phyloP scores from a whole-genome alignment of 768 basidiomycete genomes.

The Arthromyces matolae region DNA sequence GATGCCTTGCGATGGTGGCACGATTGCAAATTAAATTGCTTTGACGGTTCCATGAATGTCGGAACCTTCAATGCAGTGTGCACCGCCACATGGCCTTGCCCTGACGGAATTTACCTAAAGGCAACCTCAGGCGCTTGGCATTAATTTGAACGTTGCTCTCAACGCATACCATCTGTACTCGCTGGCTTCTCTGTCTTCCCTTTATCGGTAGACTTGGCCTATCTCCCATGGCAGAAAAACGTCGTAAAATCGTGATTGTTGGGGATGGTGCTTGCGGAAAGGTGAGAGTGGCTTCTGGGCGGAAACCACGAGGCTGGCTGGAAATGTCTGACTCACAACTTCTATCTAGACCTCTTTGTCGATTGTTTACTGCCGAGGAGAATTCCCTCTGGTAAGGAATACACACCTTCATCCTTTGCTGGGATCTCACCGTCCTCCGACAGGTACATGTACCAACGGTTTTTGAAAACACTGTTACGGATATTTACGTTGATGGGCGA shows the following conservation, averaged over 20 bases:
- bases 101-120: neutral
- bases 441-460: conserved; percentile 99
- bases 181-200: too few relatives aligned
- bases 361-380: conserved; percentile 8
- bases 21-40: too few relatives aligned
- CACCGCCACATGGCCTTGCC: conserved; percentile 1
- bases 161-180: too few relatives aligned
- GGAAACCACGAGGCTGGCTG: neutral
- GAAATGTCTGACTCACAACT: neutral
- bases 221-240: conserved; percentile 81
- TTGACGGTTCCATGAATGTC: neutral
- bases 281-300: conserved; percentile 43
- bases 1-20: too few relatives aligned
- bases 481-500: conserved; percentile 97
- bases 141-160: too few relatives aligned
- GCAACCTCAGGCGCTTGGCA: too few relatives aligned
- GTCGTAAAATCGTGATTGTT: conserved; percentile 97
- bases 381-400: conserved; percentile 5
- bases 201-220: too few relatives aligned
- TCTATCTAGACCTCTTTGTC: conserved; percentile 3
- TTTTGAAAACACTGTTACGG: conserved; percentile 99
- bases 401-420: neutral
- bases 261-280: conserved; percentile 98
- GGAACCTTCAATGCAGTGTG: neutral
- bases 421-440: neutral